phyloP scores from a whole-genome alignment of 2,329 filamentous ascomycete species.

The Hysterium pulicare region DNA sequence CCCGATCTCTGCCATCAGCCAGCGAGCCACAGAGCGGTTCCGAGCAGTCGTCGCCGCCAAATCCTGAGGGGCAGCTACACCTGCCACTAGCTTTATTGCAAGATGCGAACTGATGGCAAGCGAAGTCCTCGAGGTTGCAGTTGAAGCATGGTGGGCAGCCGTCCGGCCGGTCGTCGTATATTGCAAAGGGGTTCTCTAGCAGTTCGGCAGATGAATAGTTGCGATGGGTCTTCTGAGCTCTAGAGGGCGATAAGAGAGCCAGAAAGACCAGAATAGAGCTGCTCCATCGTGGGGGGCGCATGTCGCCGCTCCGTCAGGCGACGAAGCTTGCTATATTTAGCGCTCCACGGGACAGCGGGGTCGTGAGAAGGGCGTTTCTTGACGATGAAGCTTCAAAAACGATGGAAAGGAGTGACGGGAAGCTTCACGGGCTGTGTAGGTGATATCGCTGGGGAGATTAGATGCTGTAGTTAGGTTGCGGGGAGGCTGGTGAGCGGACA shows the following conservation, averaged over 20 bases:
- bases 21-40: slow-evolving; percentile 88
- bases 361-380: not conserved
- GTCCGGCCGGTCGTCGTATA: slow-evolving; percentile 70
- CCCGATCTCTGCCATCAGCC: slow-evolving; percentile 73
- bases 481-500: not conserved
- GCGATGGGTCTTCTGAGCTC: slow-evolving; percentile 29
- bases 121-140: slow-evolving; percentile 89
- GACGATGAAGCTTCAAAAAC: not conserved
- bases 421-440: not conserved
- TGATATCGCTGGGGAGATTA: not conserved
- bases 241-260: slow-evolving; percentile 17
- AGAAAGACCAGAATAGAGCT: slow-evolving; percentile 27
- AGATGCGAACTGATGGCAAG: slow-evolving; percentile 82
- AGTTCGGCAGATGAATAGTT: slow-evolving; percentile 53
- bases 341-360: not conserved
- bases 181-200: slow-evolving; percentile 54
- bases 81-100: slow-evolving; percentile 91
- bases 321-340: slow-evolving; percentile 15
- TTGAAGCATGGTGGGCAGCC: slow-evolving; percentile 93
- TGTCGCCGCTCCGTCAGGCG: slow-evolving; percentile 20
- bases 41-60: slow-evolving; percentile 90
- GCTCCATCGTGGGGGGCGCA: slow-evolving; percentile 34
- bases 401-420: not conserved
- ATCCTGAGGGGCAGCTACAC: slow-evolving; percentile 87
- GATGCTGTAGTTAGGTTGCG: not conserved